These are phyloP conservation scores for Geotrichum phurueaensis DNA, from an alignment of 1,139 yeast genomes.

Conservation along the genomic window DNA sequence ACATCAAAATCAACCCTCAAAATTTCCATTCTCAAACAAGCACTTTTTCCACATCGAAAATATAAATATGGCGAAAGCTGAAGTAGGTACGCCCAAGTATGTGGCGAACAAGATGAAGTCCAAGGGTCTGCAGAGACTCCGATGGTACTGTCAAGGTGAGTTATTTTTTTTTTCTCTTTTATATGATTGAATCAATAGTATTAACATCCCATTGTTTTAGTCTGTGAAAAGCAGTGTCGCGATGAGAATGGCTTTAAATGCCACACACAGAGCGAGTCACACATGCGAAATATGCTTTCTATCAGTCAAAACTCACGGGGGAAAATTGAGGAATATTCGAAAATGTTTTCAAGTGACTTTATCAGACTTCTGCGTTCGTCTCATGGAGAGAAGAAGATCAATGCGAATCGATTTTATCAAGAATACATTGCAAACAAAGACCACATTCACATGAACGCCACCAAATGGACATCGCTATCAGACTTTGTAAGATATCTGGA, in stretches of 20 bases:
- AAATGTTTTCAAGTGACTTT: slow-evolving; percentile 58
- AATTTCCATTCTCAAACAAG: neutral
- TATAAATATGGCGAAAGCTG: slow-evolving; percentile 51
- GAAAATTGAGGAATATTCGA: slow-evolving; percentile 56
- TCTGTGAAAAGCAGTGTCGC: slow-evolving; percentile 87
- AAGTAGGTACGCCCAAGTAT: slow-evolving; percentile 76
- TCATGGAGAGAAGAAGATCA: slow-evolving; percentile 78
- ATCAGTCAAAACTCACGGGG: slow-evolving; percentile 25
- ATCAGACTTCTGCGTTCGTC: slow-evolving; percentile 52
- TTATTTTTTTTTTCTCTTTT: neutral
- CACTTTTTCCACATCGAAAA: neutral
- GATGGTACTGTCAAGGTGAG: slow-evolving; percentile 70
- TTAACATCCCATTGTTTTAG: slow-evolving; percentile 20
- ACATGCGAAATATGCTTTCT: slow-evolving; percentile 48
- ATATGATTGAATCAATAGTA: neutral
- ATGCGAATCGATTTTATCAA: slow-evolving; percentile 83
- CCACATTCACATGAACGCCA: slow-evolving; percentile 87
- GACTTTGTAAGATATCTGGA: slow-evolving; percentile 65
- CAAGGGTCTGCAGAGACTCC: slow-evolving; percentile 76
- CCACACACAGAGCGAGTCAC: slow-evolving; percentile 75
- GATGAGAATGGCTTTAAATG: slow-evolving; percentile 94
- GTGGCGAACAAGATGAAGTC: slow-evolving; percentile 74
- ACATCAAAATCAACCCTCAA: neutral
- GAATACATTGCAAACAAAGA: slow-evolving; percentile 70
- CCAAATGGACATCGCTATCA: slow-evolving; percentile 68